phyloP scores from a whole-genome alignment of 441 rosid genomes.

The Erodium chrysanthum region DNA sequence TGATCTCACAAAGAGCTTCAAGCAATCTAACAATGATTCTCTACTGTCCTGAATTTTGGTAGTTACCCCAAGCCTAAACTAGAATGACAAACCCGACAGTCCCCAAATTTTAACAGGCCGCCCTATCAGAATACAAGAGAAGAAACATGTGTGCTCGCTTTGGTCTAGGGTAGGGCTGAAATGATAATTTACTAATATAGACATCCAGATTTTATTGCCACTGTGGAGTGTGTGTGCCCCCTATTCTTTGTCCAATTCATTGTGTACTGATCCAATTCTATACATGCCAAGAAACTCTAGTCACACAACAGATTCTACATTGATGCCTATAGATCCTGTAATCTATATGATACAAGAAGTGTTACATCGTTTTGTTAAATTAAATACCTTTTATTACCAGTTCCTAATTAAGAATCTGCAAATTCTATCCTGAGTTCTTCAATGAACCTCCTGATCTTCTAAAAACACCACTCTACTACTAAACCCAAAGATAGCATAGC shows the following conservation, averaged over 20 bases:
- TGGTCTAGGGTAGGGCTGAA: background rate
- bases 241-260: background rate
- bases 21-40: no score
- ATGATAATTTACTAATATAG: background rate
- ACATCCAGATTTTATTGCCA: no score
- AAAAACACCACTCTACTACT: background rate
- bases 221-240: background rate
- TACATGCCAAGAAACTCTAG: background rate
- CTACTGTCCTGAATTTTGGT: no score
- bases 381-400: no score
- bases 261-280: background rate
- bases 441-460: background rate
- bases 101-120: background rate
- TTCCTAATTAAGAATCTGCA: no score
- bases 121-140: no score
- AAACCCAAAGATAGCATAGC: background rate
- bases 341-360: background rate
- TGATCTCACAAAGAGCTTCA: no score
- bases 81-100: background rate
- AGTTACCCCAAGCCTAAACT: background rate
- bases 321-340: background rate
- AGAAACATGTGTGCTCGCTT: background rate
- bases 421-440: background rate
- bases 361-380: no score
- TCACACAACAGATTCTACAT: background rate